Conservation (phyloP, 2,329 filamentous ascomycete species). For the Tolypocladium guangdongense region DNA sequence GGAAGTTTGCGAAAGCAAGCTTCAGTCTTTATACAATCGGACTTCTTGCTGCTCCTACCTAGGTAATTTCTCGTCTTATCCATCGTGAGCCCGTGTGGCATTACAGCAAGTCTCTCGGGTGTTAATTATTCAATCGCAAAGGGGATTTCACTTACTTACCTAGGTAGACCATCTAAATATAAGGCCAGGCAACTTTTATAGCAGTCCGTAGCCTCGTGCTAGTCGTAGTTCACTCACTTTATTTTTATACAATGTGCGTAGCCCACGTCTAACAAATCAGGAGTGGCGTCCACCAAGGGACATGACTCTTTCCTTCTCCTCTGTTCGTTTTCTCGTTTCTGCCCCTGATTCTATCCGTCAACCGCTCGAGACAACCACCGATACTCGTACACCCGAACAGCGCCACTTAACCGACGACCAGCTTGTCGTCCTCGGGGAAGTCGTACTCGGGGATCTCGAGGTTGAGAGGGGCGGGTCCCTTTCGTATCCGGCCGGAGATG, state of each 20-base stretch:
- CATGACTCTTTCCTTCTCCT: slow-evolving; percentile 1
- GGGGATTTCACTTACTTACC: no score
- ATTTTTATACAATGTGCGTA: slow-evolving; percentile 26
- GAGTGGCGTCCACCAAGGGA: slow-evolving; percentile 13
- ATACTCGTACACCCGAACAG: slow-evolving; percentile 10
- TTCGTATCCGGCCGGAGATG: slow-evolving; percentile 96
- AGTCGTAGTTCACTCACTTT: no score
- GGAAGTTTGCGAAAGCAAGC: no score
- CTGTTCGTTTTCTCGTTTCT: slow-evolving; percentile 6
- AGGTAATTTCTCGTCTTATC: no score
- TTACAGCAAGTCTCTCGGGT: no score
- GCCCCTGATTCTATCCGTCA: slow-evolving; percentile 9
- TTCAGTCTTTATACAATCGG: no score
- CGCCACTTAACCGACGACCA: slow-evolving; percentile 76
- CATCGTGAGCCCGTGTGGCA: no score
- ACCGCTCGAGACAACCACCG: background rate
- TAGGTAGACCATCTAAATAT: no score
- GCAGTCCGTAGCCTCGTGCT: no score
- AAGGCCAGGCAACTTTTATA: no score
- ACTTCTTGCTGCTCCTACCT: no score
- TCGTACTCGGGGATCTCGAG: slow-evolving; percentile 89
- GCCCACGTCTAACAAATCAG: slow-evolving; percentile 24
- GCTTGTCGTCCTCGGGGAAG: slow-evolving; percentile 79
- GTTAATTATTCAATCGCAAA: no score
- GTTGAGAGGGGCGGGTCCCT: slow-evolving; percentile 94